Percentiles rank a stretch among this genome's conserved stretches.
These are phyloP conservation scores for Leptographium flavum DNA, from an alignment of 2,329 filamentous ascomycete genomes.

Conservation along the genomic window DNA sequence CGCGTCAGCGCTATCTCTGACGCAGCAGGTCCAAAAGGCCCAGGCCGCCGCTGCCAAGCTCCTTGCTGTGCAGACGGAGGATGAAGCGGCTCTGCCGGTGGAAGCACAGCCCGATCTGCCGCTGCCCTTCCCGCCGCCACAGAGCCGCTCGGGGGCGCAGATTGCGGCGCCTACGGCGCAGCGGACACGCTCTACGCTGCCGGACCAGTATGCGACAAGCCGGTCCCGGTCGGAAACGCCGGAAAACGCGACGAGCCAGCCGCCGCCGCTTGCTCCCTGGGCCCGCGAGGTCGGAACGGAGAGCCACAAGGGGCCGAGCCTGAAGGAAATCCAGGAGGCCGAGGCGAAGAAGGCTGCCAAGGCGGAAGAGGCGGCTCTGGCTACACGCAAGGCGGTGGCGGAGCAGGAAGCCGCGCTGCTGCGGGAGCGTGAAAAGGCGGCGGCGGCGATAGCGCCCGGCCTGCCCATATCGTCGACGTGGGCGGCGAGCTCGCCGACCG, in stretches of 20 bases:
- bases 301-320: slow-evolving; percentile 68
- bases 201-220: slow-evolving; percentile 47
- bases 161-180: slow-evolving; percentile 82
- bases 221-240: slow-evolving; percentile 70
- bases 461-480: slow-evolving; percentile 82
- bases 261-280: slow-evolving; percentile 81
- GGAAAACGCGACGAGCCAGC: slow-evolving; percentile 26
- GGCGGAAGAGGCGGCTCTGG: slow-evolving; percentile 66
- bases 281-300: slow-evolving; percentile 67
- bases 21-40: slow-evolving; percentile 74
- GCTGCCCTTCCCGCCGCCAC: slow-evolving; percentile 59
- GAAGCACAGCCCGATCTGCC: slow-evolving; percentile 55
- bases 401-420: slow-evolving; percentile 61
- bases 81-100: slow-evolving; percentile 6
- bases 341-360: slow-evolving; percentile 89
- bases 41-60: slow-evolving; percentile 43
- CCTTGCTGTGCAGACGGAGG: slow-evolving; percentile 30
- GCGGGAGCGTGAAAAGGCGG: slow-evolving; percentile 44
- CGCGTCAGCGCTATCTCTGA: slow-evolving; percentile 44
- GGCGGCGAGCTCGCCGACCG: slow-evolving; percentile 64
- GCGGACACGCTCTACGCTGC: slow-evolving; percentile 68
- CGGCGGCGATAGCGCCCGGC: slow-evolving; percentile 50
- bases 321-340: slow-evolving; percentile 93
- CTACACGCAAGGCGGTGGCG: slow-evolving; percentile 59
- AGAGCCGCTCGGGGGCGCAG: slow-evolving; percentile 57